Base-by-base conservation (phyloP, 768 basidiomycete genomes). In the Mycena alexandri region DNA sequence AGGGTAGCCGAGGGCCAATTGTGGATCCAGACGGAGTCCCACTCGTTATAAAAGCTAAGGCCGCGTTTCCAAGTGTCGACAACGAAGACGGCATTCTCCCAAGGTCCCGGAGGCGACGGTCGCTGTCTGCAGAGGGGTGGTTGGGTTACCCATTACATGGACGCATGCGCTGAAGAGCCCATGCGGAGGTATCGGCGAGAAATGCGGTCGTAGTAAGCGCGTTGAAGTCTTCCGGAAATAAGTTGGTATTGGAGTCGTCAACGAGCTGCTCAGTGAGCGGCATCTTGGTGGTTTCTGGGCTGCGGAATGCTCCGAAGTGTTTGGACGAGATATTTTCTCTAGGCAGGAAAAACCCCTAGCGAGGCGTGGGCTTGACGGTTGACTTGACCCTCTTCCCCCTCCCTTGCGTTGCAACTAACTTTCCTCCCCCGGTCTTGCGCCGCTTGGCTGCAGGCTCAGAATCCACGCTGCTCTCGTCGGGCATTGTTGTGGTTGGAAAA, bases 81-180 rank as follows among this genome's bases (percentile, higher is more conserved):
- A 8, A 61, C 24, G 12, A 61, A 51, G 36, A 61, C 59, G 10
- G 25, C 60, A 61, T 43, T 17, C 51, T 61, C 19, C 29, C 42
- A 2, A 61, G 36, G 14, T 52, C 50, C 22, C 22, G 22, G 42
- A 61, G 60, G 19, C 47, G 60, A 9, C 10, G 36, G 38, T 61
- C 24, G 34, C 50, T 22, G 29, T 29, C 57, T n/a, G 22, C 54
- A 25, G n/a, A 12, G 7, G 60, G 60, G n/a, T n/a, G 17, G 36
- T 43, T 19, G 34, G 10, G 50, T 52, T 6, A 52, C 60, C 60
- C 60, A 61, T n/a, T 14, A 22, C 14, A 61, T n/a, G n/a, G n/a
- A n/a, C n/a, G n/a, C 60, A 51, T 52, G 41, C 50, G 60, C 8
- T 61, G 24, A 34, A 61, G 50, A 4, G 60, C 60, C 60, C 60